Evolutionary conservation across 2,329 filamentous ascomycete species (phyloP), one percentile per base, ranked within the genome.

Genomic region (Orbilia javanica): DNA sequence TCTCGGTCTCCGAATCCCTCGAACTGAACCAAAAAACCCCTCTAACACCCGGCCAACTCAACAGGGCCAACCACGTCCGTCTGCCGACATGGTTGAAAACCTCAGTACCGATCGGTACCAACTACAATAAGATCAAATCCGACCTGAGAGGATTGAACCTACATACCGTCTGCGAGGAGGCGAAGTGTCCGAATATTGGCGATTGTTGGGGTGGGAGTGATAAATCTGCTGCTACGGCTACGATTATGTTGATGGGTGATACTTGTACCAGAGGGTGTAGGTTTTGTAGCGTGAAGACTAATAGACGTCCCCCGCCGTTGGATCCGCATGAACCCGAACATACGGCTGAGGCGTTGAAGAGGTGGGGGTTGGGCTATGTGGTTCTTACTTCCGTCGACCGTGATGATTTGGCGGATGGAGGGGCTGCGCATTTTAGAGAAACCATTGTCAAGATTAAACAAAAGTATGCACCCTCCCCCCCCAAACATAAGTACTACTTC

Each of bases 211-310:
- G 96, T 79, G 96, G 96, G 36, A 90, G 88, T 83, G 90, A 92
- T 84, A 97, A 97, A 86, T 91, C 90, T 80, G 91, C 93, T 27
- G 96, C 96, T 3, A 99, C 96, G 34, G 96, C 96, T 1, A 99
- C 96, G 10, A 98, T 99, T 85, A 99, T 99, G 96, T 87, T 99
- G 57, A 98, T 98, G 94, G 96, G 96, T 80, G 96, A 99, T 84
- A 98, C 95, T 7, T 99, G 96, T 85, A 99, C 96, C 18, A 89
- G 96, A 77, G 96, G 95, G 18, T 99, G 96, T 85, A 90, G 96
- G 66, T 99, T 99, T 87, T 99, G 96, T 88, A 93, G 91, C 80
- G 96, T 99, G 65, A 98, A 98, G 88, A 99, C 96, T 2, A 91
- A 87, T 74, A 90, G 92, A 50, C 86, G 87, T 0, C 90, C 90